phyloP scores from a whole-genome alignment of 805 yeast genomes.

The Hanseniaspora mollemarum region DNA sequence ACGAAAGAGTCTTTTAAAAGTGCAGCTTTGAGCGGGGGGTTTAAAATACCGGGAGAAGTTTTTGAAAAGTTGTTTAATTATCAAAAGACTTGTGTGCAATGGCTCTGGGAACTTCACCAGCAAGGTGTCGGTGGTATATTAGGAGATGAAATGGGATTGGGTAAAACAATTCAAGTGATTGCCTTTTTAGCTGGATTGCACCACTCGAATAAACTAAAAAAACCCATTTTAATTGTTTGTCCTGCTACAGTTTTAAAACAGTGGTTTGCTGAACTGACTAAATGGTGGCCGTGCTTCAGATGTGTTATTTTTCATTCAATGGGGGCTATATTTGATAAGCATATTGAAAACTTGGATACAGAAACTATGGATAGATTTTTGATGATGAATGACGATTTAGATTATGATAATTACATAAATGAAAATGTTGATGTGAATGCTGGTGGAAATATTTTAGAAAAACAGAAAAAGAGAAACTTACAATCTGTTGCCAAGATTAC shows the following conservation, averaged over 20 bases:
- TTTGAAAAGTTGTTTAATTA: conserved; percentile 79
- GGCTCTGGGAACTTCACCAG: conserved; percentile 88
- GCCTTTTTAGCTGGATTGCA: conserved; percentile 86
- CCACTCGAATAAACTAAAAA: conserved; percentile 59
- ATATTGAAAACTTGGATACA: conserved; percentile 30
- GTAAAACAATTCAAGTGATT: conserved; percentile 87
- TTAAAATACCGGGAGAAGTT: conserved; percentile 79
- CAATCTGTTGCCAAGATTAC: conserved; percentile 20
- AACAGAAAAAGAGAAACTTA: conserved; percentile 20
- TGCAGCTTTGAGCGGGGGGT: conserved; percentile 58
- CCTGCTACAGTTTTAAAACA: conserved; percentile 95
- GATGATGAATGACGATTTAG: conserved; percentile 33
- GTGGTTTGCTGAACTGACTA: conserved; percentile 93
- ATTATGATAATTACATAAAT: conserved; percentile 32
- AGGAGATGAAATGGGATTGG: conserved; percentile 98
- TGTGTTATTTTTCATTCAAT: conserved; percentile 81
- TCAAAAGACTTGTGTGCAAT: conserved; percentile 92
- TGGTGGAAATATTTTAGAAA: conserved; percentile 21
- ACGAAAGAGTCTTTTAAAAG: conserved; percentile 73
- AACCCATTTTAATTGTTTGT: conserved; percentile 78
- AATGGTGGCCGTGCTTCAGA: conserved; percentile 96
- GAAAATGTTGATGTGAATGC: conserved; percentile 24
- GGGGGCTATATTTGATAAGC: conserved; percentile 66
- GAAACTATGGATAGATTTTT: conserved; percentile 44
- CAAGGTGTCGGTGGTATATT: conserved; percentile 90